Percentiles rank a stretch among this genome's conserved stretches.
These are phyloP conservation scores for Agapanthus africanus DNA, from an alignment of 106 monocot species.

Conservation along the genomic window DNA sequence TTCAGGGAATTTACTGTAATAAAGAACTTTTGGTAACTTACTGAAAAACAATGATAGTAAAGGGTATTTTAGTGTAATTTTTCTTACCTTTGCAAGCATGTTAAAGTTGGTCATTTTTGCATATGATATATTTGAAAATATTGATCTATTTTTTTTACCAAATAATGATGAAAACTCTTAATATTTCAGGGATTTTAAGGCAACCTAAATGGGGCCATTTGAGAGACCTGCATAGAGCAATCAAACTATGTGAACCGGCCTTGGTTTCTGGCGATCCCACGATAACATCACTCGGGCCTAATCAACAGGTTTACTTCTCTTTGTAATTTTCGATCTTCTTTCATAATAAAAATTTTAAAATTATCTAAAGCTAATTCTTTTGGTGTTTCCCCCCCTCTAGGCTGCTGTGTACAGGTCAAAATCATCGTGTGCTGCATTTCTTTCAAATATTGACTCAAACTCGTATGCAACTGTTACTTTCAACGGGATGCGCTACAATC, in stretches of 20 bases:
- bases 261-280: conserved; percentile 69
- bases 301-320: conserved; percentile 47
- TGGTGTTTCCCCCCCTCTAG: conserved; percentile 20
- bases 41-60: no score
- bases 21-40: no score
- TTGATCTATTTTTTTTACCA: no score
- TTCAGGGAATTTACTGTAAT: no score
- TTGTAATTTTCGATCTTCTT: background rate
- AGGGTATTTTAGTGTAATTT: no score
- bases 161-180: background rate
- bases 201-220: conserved; percentile 98
- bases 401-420: conserved; percentile 66
- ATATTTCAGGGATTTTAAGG: conserved; percentile 59
- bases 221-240: conserved; percentile 80
- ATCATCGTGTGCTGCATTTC: conserved; percentile 82
- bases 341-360: background rate
- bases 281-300: conserved; percentile 54
- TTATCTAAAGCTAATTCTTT: conserved; percentile 6
- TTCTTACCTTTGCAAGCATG: no score
- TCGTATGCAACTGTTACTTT: conserved; percentile 59
- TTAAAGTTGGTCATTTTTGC: no score
- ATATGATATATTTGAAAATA: no score
- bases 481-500: conserved; percentile 73
- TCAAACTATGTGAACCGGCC: conserved; percentile 80
- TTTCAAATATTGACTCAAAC: conserved; percentile 59